Evolutionary conservation across 2,329 filamentous ascomycete genomes (phyloP).

Genomic region (Xylaria sp.): DNA sequence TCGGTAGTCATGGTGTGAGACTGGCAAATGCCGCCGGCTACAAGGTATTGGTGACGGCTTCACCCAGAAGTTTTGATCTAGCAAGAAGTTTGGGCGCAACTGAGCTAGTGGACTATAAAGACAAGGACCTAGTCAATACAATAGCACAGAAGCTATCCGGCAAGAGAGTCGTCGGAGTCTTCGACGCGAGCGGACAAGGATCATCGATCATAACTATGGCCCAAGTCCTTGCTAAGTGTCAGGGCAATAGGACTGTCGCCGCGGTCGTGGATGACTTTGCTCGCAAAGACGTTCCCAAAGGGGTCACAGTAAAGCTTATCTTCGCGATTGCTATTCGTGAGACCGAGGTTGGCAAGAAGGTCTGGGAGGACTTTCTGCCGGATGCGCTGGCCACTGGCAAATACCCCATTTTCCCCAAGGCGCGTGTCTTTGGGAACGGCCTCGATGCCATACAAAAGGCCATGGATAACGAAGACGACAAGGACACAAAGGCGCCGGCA

Average conservation of each 20-base stretch:
- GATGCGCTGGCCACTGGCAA: constrained; percentile 28
- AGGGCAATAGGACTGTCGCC: constrained; percentile 27
- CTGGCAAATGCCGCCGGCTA: constrained; percentile 56
- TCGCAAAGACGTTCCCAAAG: constrained; percentile 1
- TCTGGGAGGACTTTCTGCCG: constrained; percentile 34
- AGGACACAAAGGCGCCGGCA: constrained; percentile 3
- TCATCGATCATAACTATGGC: constrained; percentile 14
- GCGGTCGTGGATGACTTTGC: constrained; percentile 17
- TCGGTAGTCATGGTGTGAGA: constrained; percentile 58
- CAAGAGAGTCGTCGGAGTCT: constrained; percentile 33
- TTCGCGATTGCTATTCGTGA: constrained; percentile 32
- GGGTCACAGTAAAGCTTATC: constrained; percentile 12
- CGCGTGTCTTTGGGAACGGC: constrained; percentile 29
- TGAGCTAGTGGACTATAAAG: constrained; percentile 54
- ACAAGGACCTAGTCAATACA: constrained; percentile 43
- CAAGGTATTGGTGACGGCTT: constrained; percentile 55
- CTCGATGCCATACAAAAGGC: constrained; percentile 26
- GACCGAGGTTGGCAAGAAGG: constrained; percentile 27
- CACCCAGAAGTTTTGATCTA: constrained; percentile 52
- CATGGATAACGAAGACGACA: constrained; percentile 22
- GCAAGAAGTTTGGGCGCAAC: constrained; percentile 53
- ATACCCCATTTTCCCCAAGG: constrained; percentile 30
- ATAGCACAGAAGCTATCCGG: constrained; percentile 38
- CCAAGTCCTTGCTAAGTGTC: constrained; percentile 15
- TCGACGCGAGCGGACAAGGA: constrained; percentile 26